Base-by-base conservation (phyloP, 148 eudicot genomes). In the Cornus florida region DNA sequence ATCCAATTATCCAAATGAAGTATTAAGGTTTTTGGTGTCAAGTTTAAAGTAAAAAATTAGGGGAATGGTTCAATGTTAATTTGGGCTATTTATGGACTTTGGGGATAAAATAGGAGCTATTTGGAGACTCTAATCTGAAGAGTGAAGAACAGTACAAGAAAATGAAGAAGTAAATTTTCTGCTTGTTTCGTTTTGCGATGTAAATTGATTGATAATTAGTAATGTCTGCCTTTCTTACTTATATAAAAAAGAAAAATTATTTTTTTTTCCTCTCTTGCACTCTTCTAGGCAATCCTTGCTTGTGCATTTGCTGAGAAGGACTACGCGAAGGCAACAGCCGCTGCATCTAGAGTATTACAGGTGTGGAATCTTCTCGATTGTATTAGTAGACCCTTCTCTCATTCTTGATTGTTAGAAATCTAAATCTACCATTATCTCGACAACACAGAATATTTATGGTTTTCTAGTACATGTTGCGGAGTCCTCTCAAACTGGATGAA, bases 231-330 rank as follows among this genome's bases (percentile, higher is more conserved):
- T 6, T 43, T 43, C 48, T 43, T 43, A 43, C 48, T 28, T 28
- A 1, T 28, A 39, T 39, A 43, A 43, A 43, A 43, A 69, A 14
- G 8, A 35, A 3, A 28, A 28, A 28, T 56, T 56, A 70, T 35
- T 20, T 2, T 38, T 2, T n/a, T 50, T 1, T 14, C 22, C 22
- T 57, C 69, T 13, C 50, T 59, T 19, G 28, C 69, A 74, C 23
- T 38, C 4, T 73, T 74, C n/a, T 69, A 96, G 98, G 99, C 99
- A 48, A 92, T 96, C 74, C 89, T 96, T 81, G 99, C 99, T 17
- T 79, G 92, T 86, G 91, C 99, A 75, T 96, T 96, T 89, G 98
- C 98, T 75, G 98, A 96, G 87, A 92, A 96, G 79, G 86, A 96
- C 64, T 89, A 93, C 46, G 81, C 83, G 50, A 91, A 91, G 84